A percentile compares a stretch with the other conserved stretches of the same genome.
Conservation (phyloP, 495 filamentous ascomycete genomes). For the Penicillium longicatenatum region DNA sequence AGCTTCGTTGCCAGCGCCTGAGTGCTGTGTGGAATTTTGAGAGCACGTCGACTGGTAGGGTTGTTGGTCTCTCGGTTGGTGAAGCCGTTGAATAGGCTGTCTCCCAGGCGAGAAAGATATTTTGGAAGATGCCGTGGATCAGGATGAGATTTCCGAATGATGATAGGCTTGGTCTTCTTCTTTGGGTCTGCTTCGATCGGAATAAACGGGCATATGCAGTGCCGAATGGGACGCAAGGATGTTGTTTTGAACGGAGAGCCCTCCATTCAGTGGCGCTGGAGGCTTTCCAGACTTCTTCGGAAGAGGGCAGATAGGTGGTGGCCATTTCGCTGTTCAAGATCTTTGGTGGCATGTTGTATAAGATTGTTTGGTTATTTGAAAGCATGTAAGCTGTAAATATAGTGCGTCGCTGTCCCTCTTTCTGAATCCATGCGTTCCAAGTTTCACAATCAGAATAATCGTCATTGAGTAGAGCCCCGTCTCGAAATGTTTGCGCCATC, state of each 20-base stretch:
- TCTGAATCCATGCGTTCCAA: constrained; percentile 6
- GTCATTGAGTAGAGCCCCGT: background rate
- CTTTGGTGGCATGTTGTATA: constrained; percentile 20
- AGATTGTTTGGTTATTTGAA: constrained; percentile 19
- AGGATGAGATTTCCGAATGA: constrained; percentile 34
- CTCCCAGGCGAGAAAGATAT: constrained; percentile 35
- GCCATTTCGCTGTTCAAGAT: constrained; percentile 18
- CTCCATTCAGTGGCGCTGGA: constrained; percentile 13
- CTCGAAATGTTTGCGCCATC: background rate
- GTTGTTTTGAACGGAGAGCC: constrained; percentile 3
- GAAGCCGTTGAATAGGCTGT: constrained; percentile 34
- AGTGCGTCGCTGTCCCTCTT: constrained; percentile 11
- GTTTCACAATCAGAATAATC: background rate
- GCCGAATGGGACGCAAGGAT: constrained; percentile 7
- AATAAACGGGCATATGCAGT: constrained; percentile 8
- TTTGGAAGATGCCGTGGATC: constrained; percentile 37
- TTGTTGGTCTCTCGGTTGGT: constrained; percentile 10
- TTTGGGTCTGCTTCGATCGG: background rate
- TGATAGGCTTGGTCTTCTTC: constrained; percentile 18
- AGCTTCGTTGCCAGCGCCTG: constrained; percentile 33
- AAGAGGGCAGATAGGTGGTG: constrained; percentile 18
- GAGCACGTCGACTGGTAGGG: background rate
- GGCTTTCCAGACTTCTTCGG: constrained; percentile 13
- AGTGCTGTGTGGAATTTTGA: constrained; percentile 43
- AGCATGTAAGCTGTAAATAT: constrained; percentile 17